A percentile compares a stretch with the other conserved stretches of the same genome.
Evolutionary conservation across 352 stramenopile genomes (phyloP).

Genomic region (Pythium brachiatum): DNA sequence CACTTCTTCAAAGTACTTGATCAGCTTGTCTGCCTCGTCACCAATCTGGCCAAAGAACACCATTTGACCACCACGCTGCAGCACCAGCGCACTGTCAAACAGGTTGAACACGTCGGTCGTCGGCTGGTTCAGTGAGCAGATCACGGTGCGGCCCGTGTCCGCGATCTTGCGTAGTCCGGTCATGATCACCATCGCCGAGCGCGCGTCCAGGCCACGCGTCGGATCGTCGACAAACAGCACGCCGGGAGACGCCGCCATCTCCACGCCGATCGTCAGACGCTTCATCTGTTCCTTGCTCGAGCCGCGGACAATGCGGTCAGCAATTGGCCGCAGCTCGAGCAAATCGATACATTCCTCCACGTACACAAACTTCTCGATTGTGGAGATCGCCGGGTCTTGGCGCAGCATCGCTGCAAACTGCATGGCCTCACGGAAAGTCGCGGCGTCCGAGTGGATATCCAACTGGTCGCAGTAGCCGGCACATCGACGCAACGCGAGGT

Average conservation of each 20-base stretch:
- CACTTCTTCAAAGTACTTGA: slow-evolving; percentile 49
- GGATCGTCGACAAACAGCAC: slow-evolving; percentile 77
- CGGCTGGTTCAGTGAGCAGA: slow-evolving; percentile 14
- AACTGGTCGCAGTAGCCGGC: slow-evolving; percentile 48
- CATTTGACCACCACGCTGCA: slow-evolving; percentile 17
- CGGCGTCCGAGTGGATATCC: slow-evolving; percentile 15
- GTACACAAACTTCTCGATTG: slow-evolving; percentile 32
- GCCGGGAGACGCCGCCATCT: slow-evolving; percentile 67
- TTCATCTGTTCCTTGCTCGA: slow-evolving; percentile 41
- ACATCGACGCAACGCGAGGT: slow-evolving; percentile 39
- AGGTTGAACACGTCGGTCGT: slow-evolving; percentile 19
- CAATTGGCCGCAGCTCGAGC: slow-evolving; percentile 29
- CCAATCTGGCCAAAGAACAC: slow-evolving; percentile 24
- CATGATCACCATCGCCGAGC: slow-evolving; percentile 65
- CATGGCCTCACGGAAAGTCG: slow-evolving; percentile 17
- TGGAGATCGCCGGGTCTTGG: slow-evolving; percentile 15
- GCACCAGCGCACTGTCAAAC: slow-evolving; percentile 16
- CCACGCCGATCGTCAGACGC: slow-evolving; percentile 45
- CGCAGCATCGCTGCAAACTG: slow-evolving; percentile 14
- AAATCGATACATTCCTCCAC: slow-evolving; percentile 40
- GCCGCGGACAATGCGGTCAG: slow-evolving; percentile 32
- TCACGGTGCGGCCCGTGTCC: slow-evolving; percentile 17
- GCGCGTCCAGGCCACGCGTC: slow-evolving; percentile 79
- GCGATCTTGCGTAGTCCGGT: slow-evolving; percentile 76
- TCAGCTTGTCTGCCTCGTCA: slow-evolving; percentile 19